Conservation (phyloP, 345 rosid genomes). For the Firmiana major region DNA sequence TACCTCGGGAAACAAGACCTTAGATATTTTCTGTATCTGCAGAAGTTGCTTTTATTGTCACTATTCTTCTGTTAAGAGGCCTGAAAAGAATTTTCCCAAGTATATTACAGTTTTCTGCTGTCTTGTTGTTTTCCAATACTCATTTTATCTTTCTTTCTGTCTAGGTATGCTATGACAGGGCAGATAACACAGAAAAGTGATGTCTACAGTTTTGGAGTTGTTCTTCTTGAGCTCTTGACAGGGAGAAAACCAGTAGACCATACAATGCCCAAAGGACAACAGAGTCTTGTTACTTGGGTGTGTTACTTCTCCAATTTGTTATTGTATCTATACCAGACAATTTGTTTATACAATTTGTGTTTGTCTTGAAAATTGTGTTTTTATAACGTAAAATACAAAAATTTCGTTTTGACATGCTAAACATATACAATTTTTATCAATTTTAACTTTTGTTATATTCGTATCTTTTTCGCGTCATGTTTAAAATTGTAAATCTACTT, state of each 20-base stretch:
- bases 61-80: not conserved
- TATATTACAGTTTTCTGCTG: not conserved
- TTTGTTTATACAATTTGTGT: too few species aligned
- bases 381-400: too few species aligned
- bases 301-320: conserved; percentile 14
- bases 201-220: conserved; percentile 99
- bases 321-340: too few species aligned
- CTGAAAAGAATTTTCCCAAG: not conserved
- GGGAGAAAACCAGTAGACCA: conserved; percentile 99
- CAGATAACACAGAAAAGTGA: conserved; percentile 97
- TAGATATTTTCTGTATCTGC: too few species aligned
- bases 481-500: too few species aligned
- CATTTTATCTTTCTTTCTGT: not conserved
- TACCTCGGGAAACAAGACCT: too few species aligned
- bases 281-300: conserved; percentile 98
- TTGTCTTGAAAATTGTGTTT: too few species aligned
- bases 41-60: too few species aligned
- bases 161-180: conserved; percentile 99
- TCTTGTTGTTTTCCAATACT: not conserved
- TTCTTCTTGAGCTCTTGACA: conserved; percentile 92
- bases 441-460: too few species aligned
- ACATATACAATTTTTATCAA: too few species aligned
- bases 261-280: conserved; percentile 99
- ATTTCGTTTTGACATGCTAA: too few species aligned
- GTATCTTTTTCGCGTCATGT: too few species aligned